phyloP scores from a whole-genome alignment of 2,329 filamentous ascomycete species.

The Phialophora chinensis region DNA sequence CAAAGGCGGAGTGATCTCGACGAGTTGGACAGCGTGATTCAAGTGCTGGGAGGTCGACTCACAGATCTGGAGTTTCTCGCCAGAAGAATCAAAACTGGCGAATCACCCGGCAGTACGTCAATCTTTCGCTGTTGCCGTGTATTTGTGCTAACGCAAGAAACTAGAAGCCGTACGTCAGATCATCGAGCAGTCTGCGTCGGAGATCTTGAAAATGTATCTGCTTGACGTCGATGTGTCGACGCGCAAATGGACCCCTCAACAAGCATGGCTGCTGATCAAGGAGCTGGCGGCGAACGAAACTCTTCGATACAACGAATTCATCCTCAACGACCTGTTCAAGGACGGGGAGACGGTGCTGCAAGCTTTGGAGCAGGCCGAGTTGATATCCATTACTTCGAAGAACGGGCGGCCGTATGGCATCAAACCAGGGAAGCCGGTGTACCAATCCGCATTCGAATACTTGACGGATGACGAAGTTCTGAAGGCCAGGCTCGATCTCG shows the following conservation, averaged over 20 bases:
- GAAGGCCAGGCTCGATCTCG: conserved; percentile 73
- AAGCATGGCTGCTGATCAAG: conserved; percentile 90
- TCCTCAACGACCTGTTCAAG: conserved; percentile 77
- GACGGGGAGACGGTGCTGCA: conserved; percentile 78
- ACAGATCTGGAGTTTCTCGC: conserved; percentile 94
- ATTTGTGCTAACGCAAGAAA: conserved; percentile 14
- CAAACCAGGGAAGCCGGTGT: conserved; percentile 82
- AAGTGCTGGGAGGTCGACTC: conserved; percentile 83
- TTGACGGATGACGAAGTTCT: conserved; percentile 75
- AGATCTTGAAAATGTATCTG: conserved; percentile 93
- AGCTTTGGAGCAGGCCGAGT: conserved; percentile 80
- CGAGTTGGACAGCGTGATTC: conserved; percentile 81
- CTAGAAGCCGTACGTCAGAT: conserved; percentile 82
- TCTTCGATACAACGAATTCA: conserved; percentile 83
- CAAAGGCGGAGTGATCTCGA: conserved; percentile 62
- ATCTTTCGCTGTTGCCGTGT: not conserved
- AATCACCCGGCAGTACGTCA: conserved; percentile 68
- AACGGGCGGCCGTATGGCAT: conserved; percentile 80
- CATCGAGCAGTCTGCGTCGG: conserved; percentile 83
- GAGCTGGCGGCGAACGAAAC: conserved; percentile 68
- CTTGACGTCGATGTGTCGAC: conserved; percentile 63
- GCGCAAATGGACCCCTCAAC: conserved; percentile 77
- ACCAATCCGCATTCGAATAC: conserved; percentile 78
- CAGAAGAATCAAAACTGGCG: conserved; percentile 85
- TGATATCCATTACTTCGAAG: conserved; percentile 75